Evolutionary conservation across 306 rosid genomes (phyloP).

Genomic region (Dryas alaskensis): DNA sequence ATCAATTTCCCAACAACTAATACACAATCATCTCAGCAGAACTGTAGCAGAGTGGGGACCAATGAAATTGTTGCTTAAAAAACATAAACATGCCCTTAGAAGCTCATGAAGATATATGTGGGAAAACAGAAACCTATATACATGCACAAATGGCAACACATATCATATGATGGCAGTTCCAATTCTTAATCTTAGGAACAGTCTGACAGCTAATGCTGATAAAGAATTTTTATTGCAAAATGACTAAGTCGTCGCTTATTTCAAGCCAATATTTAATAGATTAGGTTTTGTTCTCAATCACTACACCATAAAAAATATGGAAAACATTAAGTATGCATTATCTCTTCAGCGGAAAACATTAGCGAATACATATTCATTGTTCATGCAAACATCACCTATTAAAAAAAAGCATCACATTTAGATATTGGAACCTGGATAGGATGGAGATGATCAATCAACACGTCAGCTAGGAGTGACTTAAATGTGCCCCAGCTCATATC

Average conservation of each 20-base stretch:
- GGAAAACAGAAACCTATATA: background rate
- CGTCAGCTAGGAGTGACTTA: slow-evolving; percentile 66
- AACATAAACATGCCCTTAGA: background rate
- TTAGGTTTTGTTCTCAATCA: background rate
- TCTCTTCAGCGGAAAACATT: background rate
- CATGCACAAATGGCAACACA: background rate
- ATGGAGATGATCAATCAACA: slow-evolving; percentile 74
- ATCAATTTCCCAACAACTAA: background rate
- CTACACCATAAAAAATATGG: background rate
- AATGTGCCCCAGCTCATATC: slow-evolving; percentile 92
- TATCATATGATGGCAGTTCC: background rate
- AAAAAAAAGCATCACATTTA: slow-evolving; percentile 16
- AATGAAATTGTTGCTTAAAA: background rate
- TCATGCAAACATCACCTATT: background rate
- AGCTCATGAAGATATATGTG: background rate
- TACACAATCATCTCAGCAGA: background rate
- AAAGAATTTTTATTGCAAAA: background rate
- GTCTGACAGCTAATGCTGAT: background rate
- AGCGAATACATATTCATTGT: background rate
- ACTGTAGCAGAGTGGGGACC: background rate
- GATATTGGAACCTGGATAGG: slow-evolving; percentile 76
- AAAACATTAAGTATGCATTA: background rate
- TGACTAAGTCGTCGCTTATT: background rate
- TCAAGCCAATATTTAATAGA: background rate
- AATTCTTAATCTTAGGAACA: background rate